Percentiles rank a stretch among this genome's conserved stretches.
These are phyloP conservation scores for Pyracantha coccinea DNA, from an alignment of 331 rosid genomes.

Conservation along the genomic window DNA sequence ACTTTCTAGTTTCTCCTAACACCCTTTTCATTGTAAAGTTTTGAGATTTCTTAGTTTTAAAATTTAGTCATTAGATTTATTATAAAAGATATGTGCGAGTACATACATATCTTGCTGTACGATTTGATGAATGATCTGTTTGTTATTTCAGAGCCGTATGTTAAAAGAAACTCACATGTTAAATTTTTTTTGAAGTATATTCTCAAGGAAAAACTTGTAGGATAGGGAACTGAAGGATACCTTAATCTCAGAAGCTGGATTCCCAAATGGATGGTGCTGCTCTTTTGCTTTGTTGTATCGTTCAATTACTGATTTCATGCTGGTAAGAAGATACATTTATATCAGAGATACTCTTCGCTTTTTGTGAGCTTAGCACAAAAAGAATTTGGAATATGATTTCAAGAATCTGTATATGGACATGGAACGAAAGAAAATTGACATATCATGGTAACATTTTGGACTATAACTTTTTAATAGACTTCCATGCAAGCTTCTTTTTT, in stretches of 20 bases:
- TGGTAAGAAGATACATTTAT: conserved; percentile 20
- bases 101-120: neutral
- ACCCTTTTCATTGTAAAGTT: neutral
- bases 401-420: neutral
- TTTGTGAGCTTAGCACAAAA: neutral
- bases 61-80: neutral
- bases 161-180: neutral
- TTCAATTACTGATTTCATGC: conserved; percentile 74
- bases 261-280: conserved; percentile 44
- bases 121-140: neutral
- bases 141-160: neutral
- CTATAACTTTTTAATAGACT: neutral
- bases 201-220: neutral
- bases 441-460: neutral
- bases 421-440: neutral
- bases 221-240: conserved; percentile 31
- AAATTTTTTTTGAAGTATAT: neutral
- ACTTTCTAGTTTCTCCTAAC: neutral
- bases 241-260: conserved; percentile 69
- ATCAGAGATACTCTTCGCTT: conserved; percentile 15
- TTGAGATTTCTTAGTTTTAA: neutral
- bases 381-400: neutral
- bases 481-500: neutral
- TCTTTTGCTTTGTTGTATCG: conserved; percentile 75
- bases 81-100: neutral